These are phyloP conservation scores for Gardenia jasminoides DNA, from an alignment of 257 asterid genomes.

Conservation along the genomic window DNA sequence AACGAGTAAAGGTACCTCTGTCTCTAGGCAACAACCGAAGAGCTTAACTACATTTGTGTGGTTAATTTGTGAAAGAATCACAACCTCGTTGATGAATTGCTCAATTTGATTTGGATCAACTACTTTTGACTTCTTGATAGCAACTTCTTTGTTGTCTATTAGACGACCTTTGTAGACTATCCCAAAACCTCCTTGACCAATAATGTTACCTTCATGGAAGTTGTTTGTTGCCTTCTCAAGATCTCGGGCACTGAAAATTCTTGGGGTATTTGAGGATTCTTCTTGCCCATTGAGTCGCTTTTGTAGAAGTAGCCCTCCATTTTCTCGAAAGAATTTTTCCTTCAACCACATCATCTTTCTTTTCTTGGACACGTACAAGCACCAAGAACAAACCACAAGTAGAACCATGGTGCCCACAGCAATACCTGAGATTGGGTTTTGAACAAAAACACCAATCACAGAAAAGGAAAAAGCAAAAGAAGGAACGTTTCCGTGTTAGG, in stretches of 20 bases:
- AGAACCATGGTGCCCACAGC: too few species aligned
- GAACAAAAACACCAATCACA: too few species aligned
- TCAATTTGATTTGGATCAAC: not conserved
- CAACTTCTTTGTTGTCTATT: constrained; percentile 3
- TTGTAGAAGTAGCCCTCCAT: constrained; percentile 7
- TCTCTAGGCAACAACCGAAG: constrained; percentile 15
- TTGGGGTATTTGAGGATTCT: not conserved
- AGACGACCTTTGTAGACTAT: constrained; percentile 7
- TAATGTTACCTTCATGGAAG: not conserved
- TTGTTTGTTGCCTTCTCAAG: constrained; percentile 29
- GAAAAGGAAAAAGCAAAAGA: too few species aligned
- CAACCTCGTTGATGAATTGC: constrained; percentile 18
- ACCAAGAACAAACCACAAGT: too few species aligned
- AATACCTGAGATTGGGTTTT: too few species aligned
- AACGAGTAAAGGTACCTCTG: constrained; percentile 6
- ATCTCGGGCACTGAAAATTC: constrained; percentile 28
- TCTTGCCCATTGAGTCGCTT: not conserved
- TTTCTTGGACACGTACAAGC: constrained; percentile 19
- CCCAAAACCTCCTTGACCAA: constrained; percentile 4
- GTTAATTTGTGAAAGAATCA: constrained; percentile 15
- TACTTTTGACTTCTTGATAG: constrained; percentile 7
- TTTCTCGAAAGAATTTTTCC: constrained; percentile 15
- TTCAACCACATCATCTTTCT: constrained; percentile 25
- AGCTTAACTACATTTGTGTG: constrained; percentile 12
- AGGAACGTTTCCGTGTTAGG: too few species aligned